phyloP scores from a whole-genome alignment of 2,329 filamentous ascomycete genomes.

The Emergomyces pasteurianus region DNA sequence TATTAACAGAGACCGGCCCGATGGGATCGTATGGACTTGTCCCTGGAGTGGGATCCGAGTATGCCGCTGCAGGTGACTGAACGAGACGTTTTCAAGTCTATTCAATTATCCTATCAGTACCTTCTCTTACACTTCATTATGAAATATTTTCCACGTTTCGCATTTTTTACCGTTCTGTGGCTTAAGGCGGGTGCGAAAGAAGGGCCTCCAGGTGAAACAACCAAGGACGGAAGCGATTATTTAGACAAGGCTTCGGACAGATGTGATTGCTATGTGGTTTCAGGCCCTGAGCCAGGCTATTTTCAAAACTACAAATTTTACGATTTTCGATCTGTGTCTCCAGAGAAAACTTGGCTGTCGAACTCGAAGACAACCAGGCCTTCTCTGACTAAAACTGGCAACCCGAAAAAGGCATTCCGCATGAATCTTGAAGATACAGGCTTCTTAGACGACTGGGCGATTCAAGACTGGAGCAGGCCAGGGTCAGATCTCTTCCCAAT shows the following conservation, averaged over 20 bases:
- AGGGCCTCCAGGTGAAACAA: not conserved
- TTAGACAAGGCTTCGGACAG: conserved; percentile 10
- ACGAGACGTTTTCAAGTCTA: not conserved
- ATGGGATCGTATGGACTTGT: too few relatives aligned
- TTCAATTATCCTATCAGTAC: not conserved
- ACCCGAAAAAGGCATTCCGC: conserved; percentile 5
- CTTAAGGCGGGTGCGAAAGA: not conserved
- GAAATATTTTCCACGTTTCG: not conserved
- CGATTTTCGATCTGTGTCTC: conserved; percentile 37
- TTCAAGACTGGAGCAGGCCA: conserved; percentile 36
- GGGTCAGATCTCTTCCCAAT: conserved; percentile 27
- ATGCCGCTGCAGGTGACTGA: not conserved
- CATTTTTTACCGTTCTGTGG: not conserved
- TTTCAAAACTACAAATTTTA: conserved; percentile 42
- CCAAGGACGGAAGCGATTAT: not conserved
- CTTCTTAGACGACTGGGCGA: conserved; percentile 25
- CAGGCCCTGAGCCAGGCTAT: conserved; percentile 31
- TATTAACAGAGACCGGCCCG: not conserved
- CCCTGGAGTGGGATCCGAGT: not conserved
- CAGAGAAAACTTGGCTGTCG: conserved; percentile 16
- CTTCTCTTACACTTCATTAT: not conserved
- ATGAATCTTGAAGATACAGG: conserved; percentile 4
- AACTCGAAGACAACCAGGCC: conserved; percentile 40
- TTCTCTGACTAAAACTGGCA: conserved; percentile 25
- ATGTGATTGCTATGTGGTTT: conserved; percentile 39